Percentiles rank a stretch among this genome's conserved stretches.
Conservation (phyloP, 1,284 basidiomycete species). For the Meira nashicola region DNA sequence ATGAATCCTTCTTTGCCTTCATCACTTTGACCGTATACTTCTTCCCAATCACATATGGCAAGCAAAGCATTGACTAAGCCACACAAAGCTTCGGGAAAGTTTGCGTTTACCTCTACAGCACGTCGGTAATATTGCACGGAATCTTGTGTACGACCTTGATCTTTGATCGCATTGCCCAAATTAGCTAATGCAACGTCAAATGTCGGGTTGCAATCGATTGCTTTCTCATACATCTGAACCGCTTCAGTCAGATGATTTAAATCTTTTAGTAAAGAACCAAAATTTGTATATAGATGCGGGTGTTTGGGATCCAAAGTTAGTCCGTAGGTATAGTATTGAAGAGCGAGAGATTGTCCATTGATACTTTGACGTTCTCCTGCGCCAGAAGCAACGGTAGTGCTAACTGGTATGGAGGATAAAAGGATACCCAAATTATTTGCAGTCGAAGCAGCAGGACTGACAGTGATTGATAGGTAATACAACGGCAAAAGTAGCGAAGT, state of each 20-base stretch:
- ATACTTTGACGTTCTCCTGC: slow-evolving; percentile 48
- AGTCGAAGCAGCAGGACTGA: slow-evolving; percentile 60
- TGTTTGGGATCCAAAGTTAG: slow-evolving; percentile 60
- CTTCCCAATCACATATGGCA: slow-evolving; percentile 62
- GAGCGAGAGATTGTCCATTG: slow-evolving; percentile 56
- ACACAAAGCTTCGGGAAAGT: slow-evolving; percentile 62
- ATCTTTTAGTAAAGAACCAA: slow-evolving; percentile 64
- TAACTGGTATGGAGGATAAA: slow-evolving; percentile 57
- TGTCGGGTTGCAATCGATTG: slow-evolving; percentile 60
- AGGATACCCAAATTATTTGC: slow-evolving; percentile 65
- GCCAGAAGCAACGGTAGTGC: slow-evolving; percentile 39
- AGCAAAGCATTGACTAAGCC: slow-evolving; percentile 60
- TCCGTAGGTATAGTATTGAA: slow-evolving; percentile 61
- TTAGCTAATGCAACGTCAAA: slow-evolving; percentile 64
- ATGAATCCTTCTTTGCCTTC: slow-evolving; percentile 55
- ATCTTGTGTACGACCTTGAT: slow-evolving; percentile 59
- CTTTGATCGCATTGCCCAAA: slow-evolving; percentile 60
- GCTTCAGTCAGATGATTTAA: slow-evolving; percentile 60
- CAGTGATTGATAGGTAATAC: slow-evolving; percentile 62
- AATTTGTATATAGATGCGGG: slow-evolving; percentile 63
- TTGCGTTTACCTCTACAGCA: slow-evolving; percentile 59
- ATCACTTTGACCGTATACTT: slow-evolving; percentile 38
- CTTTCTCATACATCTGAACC: slow-evolving; percentile 59
- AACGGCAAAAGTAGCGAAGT: slow-evolving; percentile 59
- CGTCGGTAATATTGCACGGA: slow-evolving; percentile 61